Base-by-base conservation (phyloP, 2,329 filamentous ascomycete species). In the Cucurbitaria berberidis region DNA sequence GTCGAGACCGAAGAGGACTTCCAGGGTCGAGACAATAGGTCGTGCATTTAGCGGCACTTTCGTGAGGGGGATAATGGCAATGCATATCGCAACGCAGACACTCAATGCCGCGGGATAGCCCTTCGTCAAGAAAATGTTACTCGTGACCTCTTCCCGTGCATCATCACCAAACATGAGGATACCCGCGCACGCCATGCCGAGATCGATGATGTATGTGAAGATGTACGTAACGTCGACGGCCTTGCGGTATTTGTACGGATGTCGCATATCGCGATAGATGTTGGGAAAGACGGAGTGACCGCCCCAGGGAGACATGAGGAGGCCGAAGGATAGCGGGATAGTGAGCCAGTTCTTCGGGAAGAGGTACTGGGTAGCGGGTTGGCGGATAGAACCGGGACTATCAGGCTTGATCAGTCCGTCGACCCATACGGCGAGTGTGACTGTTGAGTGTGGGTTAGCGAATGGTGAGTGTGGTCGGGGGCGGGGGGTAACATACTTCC, bases 101-200 rank as follows among this genome's bases (percentile, higher is more conserved):
- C 87, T 91, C 35, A 96, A 76, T 1, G 80, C 82, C 11, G 84
- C 78, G 0, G 93, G 91, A 70, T 96, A 97, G 48, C 88, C 88
- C 5, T 82, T 76, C 1, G 86, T 89, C 46, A 83, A 80, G 60
- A 98, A 84, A 55, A 99, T 88, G 76, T 96, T 98, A 67, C 89
- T 89, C 0, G 95, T 97, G 71, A 98, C 88, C 74, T 96, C 91
- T 59, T 96, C 93, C 51, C 83, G 84, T 48, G 96, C 90, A n/a
- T 80, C 83, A 63, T 96, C 90, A 55, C 93, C 93, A 74, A 97
- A 99, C 93, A 99, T 98, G 60, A 97, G 82, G 52, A 95, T 84
- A 34, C 95, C 93, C 10, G 90, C 85, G 39, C 95, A 84, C 22
- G 91, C 93, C 70, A 96, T 92, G 40, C 86, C 84, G 22, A 88